Percentiles rank a stretch among this genome's conserved stretches.
phyloP scores from a whole-genome alignment of 352 stramenopile species.

The Phytophthora syringae region DNA sequence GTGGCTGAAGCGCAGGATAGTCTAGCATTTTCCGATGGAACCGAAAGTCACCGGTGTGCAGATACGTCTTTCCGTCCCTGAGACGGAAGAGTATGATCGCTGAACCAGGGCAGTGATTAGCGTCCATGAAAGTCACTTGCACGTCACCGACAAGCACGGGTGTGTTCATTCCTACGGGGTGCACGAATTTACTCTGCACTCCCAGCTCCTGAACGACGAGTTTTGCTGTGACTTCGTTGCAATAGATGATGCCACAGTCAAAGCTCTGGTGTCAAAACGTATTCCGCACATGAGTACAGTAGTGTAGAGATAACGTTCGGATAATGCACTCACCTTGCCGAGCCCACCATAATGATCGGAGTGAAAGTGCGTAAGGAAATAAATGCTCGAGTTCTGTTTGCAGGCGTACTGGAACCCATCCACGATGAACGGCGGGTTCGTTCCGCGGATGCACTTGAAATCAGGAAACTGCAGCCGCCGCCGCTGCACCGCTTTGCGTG shows the following conservation, averaged over 20 bases:
- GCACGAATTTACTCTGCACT: constrained; percentile 91
- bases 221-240: constrained; percentile 91
- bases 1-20: constrained; percentile 59
- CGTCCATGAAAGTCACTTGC: constrained; percentile 95
- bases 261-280: constrained; percentile 57
- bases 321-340: constrained; percentile 50
- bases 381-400: constrained; percentile 80
- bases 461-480: constrained; percentile 57
- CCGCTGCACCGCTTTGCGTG: constrained; percentile 26
- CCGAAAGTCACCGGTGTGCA: constrained; percentile 94
- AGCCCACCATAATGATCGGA: constrained; percentile 97
- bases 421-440: constrained; percentile 84
- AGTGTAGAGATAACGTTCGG: too few relatives aligned
- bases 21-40: constrained; percentile 79
- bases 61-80: constrained; percentile 77
- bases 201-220: constrained; percentile 93
- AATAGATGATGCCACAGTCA: constrained; percentile 95
- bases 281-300: constrained; percentile 8
- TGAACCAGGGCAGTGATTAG: constrained; percentile 97
- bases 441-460: constrained; percentile 84
- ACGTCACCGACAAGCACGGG: constrained; percentile 84
- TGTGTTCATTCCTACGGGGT: constrained; percentile 91
- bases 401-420: constrained; percentile 88
- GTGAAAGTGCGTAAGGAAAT: constrained; percentile 99
- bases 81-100: constrained; percentile 95